These are phyloP conservation scores for Gymnopilus dilepis DNA, from an alignment of 768 basidiomycete genomes.

Conservation along the genomic window DNA sequence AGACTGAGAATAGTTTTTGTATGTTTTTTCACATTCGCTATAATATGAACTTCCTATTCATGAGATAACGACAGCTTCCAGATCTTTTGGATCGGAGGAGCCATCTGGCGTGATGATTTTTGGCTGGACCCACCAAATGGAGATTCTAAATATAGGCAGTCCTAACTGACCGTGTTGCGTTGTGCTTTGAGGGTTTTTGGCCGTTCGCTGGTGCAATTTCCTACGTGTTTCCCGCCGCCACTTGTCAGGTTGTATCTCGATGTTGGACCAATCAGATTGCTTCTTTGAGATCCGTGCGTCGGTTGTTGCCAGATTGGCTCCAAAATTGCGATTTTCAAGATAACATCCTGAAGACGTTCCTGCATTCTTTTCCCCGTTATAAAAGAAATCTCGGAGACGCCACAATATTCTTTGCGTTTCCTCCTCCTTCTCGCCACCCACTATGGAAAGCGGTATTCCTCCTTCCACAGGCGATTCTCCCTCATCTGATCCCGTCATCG, in stretches of 20 bases:
- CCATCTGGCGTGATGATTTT: not conserved
- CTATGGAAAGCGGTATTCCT: constrained; percentile 29
- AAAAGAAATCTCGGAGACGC: constrained; percentile 12
- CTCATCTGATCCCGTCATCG: constrained; percentile 16
- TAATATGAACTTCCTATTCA: not conserved
- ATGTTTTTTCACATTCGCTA: not conserved
- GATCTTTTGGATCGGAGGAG: not conserved
- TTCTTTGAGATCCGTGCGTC: constrained; percentile 21
- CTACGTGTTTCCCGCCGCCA: constrained; percentile 22
- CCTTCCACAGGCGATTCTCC: constrained; percentile 24
- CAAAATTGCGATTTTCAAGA: constrained; percentile 10
- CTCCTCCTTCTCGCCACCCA: constrained; percentile 12
- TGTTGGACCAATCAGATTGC: constrained; percentile 20
- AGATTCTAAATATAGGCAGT: constrained; percentile 28
- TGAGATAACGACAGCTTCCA: not conserved
- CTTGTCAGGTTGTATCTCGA: constrained; percentile 25
- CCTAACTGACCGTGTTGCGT: constrained; percentile 1
- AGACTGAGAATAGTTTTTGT: not conserved
- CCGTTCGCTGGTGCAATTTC: constrained; percentile 38
- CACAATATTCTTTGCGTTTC: constrained; percentile 7
- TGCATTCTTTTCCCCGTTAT: constrained; percentile 10
- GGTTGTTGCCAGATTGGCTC: constrained; percentile 13
- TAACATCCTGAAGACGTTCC: constrained; percentile 14
- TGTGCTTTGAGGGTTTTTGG: constrained; percentile 45
- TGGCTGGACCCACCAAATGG: constrained; percentile 12